These are phyloP conservation scores for Penicillium paradoxum DNA, from an alignment of 495 filamentous ascomycete genomes.

Conservation along the genomic window DNA sequence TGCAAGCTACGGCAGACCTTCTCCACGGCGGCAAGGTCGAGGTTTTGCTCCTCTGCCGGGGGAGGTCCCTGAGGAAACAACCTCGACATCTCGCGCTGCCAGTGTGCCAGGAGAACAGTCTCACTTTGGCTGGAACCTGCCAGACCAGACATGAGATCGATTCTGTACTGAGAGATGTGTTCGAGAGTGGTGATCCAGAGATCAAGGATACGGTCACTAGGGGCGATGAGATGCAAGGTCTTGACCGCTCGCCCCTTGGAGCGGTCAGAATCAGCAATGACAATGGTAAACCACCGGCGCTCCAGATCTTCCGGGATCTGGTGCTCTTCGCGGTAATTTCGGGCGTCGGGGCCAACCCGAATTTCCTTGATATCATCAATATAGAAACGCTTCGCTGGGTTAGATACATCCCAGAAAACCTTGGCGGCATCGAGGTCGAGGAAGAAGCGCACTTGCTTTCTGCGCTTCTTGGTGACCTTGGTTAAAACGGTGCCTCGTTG, in stretches of 20 bases:
- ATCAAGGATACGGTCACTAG: slow-evolving; percentile 59
- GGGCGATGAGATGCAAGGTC: slow-evolving; percentile 79
- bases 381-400: slow-evolving; percentile 76
- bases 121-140: slow-evolving; percentile 70
- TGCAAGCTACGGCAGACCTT: slow-evolving; percentile 80
- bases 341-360: slow-evolving; percentile 75
- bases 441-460: slow-evolving; percentile 66
- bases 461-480: slow-evolving; percentile 80
- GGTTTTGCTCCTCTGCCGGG: slow-evolving; percentile 57
- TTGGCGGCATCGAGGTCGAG: slow-evolving; percentile 77
- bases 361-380: slow-evolving; percentile 94
- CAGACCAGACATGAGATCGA: slow-evolving; percentile 82
- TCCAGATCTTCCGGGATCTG: slow-evolving; percentile 58
- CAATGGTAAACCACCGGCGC: slow-evolving; percentile 78
- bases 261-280: slow-evolving; percentile 66
- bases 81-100: slow-evolving; percentile 79
- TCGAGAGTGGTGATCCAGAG: slow-evolving; percentile 81
- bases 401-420: slow-evolving; percentile 79
- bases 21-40: slow-evolving; percentile 72
- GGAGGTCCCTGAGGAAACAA: slow-evolving; percentile 53
- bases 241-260: slow-evolving; percentile 65
- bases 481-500: slow-evolving; percentile 69
- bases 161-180: slow-evolving; percentile 71
- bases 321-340: slow-evolving; percentile 84
- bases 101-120: slow-evolving; percentile 71